Base-by-base conservation (phyloP, 306 rosid species). In the Adenanthera pavonina region DNA sequence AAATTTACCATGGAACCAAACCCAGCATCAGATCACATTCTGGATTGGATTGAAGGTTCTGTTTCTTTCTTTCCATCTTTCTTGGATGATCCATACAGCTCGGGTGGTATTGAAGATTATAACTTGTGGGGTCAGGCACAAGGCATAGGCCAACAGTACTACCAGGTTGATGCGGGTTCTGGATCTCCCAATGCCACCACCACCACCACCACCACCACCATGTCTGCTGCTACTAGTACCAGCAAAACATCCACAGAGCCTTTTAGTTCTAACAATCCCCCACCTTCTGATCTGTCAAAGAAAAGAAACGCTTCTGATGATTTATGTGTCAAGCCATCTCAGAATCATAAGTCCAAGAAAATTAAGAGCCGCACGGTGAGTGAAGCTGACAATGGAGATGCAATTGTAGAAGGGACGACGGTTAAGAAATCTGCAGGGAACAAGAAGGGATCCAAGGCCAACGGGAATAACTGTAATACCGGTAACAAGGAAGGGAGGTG, bases 401-500 rank as follows among this genome's bases (percentile, higher is more conserved):
- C 59, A 6, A 72, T 73, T 47, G 72, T 17, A 34, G 88, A 86
- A 78, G 87, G 78, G 53, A 77, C 69, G 15, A 74, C 81, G 17
- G 65, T 61, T 6, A 89, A 83, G 87, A 91, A 85, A 80, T 20
- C 91, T 65, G 84, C 69, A 64, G 93, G 91, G 61, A 86, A 82
- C 82, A 92, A 73, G 88, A 94, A 74, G 81, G 86, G 90, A 48
- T 74, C 78, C 5, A 92, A 87, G 84, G 84, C 75, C n/a, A 78
- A 83, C 2, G 95, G 91, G 34, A 92, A 75, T 72, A 94, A 87
- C 91, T 36, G 86, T 57, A 80, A 81, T 84, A 90, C 78, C 59
- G 85, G 93, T 49, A 92, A 85, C 64, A 95, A 88, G 81, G 97
- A 95, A 71, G 99, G 99, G 34, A 92, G 97, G 78, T 95, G 99